These are phyloP conservation scores for Phoma sp. DNA, from an alignment of 2,329 filamentous ascomycete species.

Conservation along the genomic window DNA sequence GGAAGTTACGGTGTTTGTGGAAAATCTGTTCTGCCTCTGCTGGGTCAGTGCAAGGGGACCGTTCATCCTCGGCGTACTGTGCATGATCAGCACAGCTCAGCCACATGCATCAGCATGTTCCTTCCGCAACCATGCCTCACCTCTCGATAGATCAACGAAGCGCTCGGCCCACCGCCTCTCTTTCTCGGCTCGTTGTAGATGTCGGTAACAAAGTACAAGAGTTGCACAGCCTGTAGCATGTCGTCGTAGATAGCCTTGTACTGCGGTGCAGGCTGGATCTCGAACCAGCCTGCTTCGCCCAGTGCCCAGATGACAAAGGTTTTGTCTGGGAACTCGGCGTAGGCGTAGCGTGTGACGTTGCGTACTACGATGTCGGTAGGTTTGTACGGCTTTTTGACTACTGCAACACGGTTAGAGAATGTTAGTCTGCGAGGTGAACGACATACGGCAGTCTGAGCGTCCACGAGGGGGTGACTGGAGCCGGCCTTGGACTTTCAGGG, in stretches of 20 bases:
- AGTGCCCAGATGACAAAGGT: slow-evolving; percentile 70
- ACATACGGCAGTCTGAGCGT: slow-evolving; percentile 42
- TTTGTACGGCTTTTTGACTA: slow-evolving; percentile 42
- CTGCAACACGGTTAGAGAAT: slow-evolving; percentile 28
- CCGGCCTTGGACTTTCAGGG: slow-evolving; percentile 66
- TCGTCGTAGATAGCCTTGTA: slow-evolving; percentile 65
- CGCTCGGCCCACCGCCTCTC: slow-evolving; percentile 47
- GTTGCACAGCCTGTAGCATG: slow-evolving; percentile 67
- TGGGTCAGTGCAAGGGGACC: slow-evolving; percentile 33
- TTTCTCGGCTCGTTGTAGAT: slow-evolving; percentile 57
- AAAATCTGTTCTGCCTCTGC: slow-evolving; percentile 39
- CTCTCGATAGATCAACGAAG: slow-evolving; percentile 50
- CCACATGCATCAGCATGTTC: neutral
- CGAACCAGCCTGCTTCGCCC: slow-evolving; percentile 71
- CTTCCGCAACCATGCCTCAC: slow-evolving; percentile 20
- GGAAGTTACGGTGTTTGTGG: slow-evolving; percentile 49
- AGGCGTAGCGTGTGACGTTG: slow-evolving; percentile 56
- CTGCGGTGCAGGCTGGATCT: slow-evolving; percentile 64
- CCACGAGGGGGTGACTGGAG: slow-evolving; percentile 51
- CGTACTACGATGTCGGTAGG: slow-evolving; percentile 60
- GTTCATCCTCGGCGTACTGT: slow-evolving; percentile 46
- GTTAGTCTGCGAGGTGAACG: neutral
- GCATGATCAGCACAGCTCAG: slow-evolving; percentile 13
- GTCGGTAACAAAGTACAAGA: slow-evolving; percentile 69
- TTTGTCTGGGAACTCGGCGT: slow-evolving; percentile 61